phyloP scores from a whole-genome alignment of 2,329 filamentous ascomycete species.

The Mycosphaerella sp. region DNA sequence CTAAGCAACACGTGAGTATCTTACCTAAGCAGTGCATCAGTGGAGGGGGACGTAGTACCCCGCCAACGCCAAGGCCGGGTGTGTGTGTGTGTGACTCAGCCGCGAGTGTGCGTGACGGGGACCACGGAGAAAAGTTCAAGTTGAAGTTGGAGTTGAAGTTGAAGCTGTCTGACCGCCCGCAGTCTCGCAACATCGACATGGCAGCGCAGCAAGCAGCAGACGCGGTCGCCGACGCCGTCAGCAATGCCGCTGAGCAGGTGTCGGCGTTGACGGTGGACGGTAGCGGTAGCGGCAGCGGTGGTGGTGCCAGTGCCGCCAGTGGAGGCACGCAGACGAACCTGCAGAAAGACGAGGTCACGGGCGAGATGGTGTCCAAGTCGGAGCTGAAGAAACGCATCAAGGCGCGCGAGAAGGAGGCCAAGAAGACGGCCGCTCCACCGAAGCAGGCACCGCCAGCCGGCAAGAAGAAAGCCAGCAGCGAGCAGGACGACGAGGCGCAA shows the following conservation, averaged over 20 bases:
- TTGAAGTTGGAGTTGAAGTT: background rate
- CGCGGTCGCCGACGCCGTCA: constrained; percentile 35
- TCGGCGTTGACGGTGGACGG: constrained; percentile 32
- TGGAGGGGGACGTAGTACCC: no score
- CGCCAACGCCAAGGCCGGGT: no score
- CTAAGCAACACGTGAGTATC: no score
- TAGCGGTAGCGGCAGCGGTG: constrained; percentile 3
- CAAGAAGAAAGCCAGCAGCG: constrained; percentile 54
- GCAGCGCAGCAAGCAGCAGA: constrained; percentile 34
- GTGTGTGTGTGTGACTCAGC: no score
- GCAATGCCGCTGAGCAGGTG: constrained; percentile 33
- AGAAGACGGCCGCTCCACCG: constrained; percentile 75
- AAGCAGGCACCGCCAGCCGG: constrained; percentile 53
- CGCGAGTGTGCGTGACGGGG: no score
- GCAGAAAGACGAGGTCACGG: constrained; percentile 87
- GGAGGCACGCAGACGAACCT: constrained; percentile 44
- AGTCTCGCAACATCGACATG: constrained; percentile 22
- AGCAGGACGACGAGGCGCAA: constrained; percentile 63
- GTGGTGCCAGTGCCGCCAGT: constrained; percentile 8
- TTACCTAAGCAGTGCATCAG: no score
- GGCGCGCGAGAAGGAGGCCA: constrained; percentile 76
- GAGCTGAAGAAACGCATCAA: constrained; percentile 90
- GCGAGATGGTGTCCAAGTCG: constrained; percentile 62
- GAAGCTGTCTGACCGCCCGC: no score
- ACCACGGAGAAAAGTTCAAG: background rate